Base-by-base conservation (phyloP, 345 rosid genomes). In the Capsella bursapastoris region DNA sequence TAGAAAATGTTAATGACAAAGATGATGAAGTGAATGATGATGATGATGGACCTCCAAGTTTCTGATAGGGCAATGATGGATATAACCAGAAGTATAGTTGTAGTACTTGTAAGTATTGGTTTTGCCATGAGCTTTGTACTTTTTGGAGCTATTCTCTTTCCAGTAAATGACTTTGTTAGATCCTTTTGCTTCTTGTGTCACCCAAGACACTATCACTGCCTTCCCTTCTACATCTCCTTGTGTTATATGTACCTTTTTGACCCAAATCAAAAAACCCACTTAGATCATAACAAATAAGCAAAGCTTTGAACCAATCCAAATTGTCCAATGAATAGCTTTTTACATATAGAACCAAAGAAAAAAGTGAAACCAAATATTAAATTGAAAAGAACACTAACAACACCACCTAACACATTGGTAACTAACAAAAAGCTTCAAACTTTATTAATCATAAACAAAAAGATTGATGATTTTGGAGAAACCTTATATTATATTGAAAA, bases 121-220 rank as follows among this genome's bases (percentile, higher is more conserved):
- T 75, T 81, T 82, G 77, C 97, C 97, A 51, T 66, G 45, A 2
- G 90, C 90, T 71, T 48, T 57, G 13, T 52, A 71, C 83, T 85
- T 88, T 3, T 71, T 29, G 18, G 77, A 35, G 75, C 81, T 76
- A 38, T 76, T 72, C 37, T 91, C 70, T 40, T 81, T 80, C 98
- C 98, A 94, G 61, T 91, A 94, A 74, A 76, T 7, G 60, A 94
- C 95, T 15, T 11, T 61, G 49, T 68, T 83, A n/a, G 96, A 84
- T 55, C 93, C 91, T 13, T 88, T 79, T 41, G 86, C 88, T 57
- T 84, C 85, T 73, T 58, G 67, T 18, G 97, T 94, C 72, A 94
- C 93, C 98, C 98, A 94, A 53, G 98, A 94, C 45, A 91, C 83
- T 67, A 90, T 91, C 82, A 94, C 83, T 66, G 84, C 95, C 70